Base-by-base conservation (phyloP, 345 rosid genomes). In the Corchorus olitorius region DNA sequence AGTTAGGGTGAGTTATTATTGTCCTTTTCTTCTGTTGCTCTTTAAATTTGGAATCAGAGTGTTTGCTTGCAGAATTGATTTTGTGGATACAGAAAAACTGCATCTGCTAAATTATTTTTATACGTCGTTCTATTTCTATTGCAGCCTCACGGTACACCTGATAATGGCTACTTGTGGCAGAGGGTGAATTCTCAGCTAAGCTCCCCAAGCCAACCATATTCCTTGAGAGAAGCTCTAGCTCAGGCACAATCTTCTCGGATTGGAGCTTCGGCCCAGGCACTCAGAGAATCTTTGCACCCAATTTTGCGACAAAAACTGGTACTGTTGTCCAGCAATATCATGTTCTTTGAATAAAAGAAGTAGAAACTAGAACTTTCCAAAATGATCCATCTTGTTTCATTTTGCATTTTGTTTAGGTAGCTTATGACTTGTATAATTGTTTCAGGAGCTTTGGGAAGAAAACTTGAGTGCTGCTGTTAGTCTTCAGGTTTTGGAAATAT, bases 361-460 rank as follows among this genome's bases (percentile, higher is more conserved):
- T 4, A 16, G 13, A 52, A 52, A 20, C 9, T n/a, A n/a, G 43
- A 39, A 39, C 5, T 11, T 70, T 3, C 1, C 74, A 53, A 45
- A 5, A 8, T 17, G 15, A 35, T 14, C 10, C 53, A 35, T 69
- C 16, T 49, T 12, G 58, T 53, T 34, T 53, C 75, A 45, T 65
- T 79, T 50, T 59, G 50, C 41, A 41, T 72, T 39, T 58, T 60
- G 16, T 67, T 39, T 34, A n/a, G 72, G 78, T 70, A 45, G 72
- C 74, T 82, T 78, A 78, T 72, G 72, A 59, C 75, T 64, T 72
- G 54, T 15, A 43, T 53, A 37, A 82, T 79, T 55, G 41, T 82
- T 86, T 66, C 88, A 96, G 99, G 99, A 96, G 83, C 98, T 93
- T 48, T 96, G 99, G 99, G 99, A 96, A 88, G 99, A 96, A 89